These are phyloP conservation scores for Paecilomyces sp. DNA, from an alignment of 2,329 filamentous ascomycete genomes.

Conservation along the genomic window DNA sequence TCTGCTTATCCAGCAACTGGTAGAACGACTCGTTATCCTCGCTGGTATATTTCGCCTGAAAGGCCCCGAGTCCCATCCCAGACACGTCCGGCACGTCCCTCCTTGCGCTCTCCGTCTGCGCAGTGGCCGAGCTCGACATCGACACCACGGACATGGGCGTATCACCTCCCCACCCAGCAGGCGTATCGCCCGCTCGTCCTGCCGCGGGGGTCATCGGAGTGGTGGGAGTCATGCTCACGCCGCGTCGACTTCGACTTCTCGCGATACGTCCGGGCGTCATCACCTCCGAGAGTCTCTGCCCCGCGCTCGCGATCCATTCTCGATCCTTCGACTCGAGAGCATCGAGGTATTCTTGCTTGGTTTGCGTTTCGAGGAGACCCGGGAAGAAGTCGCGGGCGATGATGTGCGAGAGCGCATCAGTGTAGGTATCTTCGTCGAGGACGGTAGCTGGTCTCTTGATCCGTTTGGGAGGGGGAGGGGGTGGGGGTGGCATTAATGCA, in stretches of 20 bases:
- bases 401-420: conserved; percentile 81
- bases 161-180: conserved; percentile 56
- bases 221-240: conserved; percentile 26
- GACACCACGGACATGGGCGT: conserved; percentile 60
- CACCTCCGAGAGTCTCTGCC: conserved; percentile 62
- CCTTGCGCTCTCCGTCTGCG: conserved; percentile 21
- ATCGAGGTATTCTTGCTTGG: conserved; percentile 86
- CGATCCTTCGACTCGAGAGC: conserved; percentile 79
- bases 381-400: conserved; percentile 97
- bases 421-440: conserved; percentile 91
- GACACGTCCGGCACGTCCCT: conserved; percentile 54
- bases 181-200: conserved; percentile 19
- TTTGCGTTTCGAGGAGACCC: conserved; percentile 75
- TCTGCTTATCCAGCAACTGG: conserved; percentile 82
- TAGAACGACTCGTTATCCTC: conserved; percentile 99
- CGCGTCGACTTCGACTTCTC: conserved; percentile 27
- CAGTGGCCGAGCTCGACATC: conserved; percentile 26
- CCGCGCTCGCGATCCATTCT: conserved; percentile 78
- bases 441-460: conserved; percentile 86
- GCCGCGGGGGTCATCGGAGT: conserved; percentile 9
- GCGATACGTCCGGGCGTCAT: conserved; percentile 67
- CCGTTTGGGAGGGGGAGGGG: conserved; percentile 74
- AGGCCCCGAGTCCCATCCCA: conserved; percentile 73
- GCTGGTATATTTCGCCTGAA: conserved; percentile 90
- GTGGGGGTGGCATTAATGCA: conserved; percentile 82